These are phyloP conservation scores for Scytalidium sp. DNA, from an alignment of 2,329 filamentous ascomycete genomes.

Conservation along the genomic window DNA sequence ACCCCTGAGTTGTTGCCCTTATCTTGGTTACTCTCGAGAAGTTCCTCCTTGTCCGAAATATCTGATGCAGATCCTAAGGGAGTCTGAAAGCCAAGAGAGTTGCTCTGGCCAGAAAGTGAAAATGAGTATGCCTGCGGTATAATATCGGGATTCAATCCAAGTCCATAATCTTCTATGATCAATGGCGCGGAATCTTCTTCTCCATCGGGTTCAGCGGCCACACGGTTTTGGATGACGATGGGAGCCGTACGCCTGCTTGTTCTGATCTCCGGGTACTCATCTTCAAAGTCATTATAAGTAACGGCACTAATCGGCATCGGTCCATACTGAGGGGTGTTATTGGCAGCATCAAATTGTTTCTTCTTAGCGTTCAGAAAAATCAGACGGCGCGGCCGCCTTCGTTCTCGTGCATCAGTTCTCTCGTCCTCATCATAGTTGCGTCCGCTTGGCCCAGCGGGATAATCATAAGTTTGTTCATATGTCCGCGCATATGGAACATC, in stretches of 20 bases:
- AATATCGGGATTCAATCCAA: not conserved
- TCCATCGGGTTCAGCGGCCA: not conserved
- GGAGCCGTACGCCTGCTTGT: no score
- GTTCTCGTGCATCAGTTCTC: no score
- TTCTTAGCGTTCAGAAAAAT: no score
- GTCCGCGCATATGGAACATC: no score
- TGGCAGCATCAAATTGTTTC: not conserved
- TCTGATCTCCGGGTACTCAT: not conserved
- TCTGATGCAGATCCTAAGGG: not conserved
- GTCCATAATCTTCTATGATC: no score
- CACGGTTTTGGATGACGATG: not conserved
- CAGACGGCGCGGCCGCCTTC: no score
- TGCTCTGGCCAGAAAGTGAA: not conserved
- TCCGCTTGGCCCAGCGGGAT: no score
- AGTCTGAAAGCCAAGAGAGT: not conserved
- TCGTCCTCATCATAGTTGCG: no score
- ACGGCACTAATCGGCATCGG: not conserved
- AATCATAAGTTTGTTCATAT: no score
- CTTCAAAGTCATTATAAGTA: not conserved
- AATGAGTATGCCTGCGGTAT: not conserved
- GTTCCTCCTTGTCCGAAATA: not conserved
- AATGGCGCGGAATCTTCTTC: no score
- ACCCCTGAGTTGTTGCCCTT: not conserved
- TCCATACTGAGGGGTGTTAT: not conserved
- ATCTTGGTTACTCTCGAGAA: not conserved